These are phyloP conservation scores for Xylariaceae sp. DNA, from an alignment of 2,329 filamentous ascomycete genomes.

Conservation along the genomic window DNA sequence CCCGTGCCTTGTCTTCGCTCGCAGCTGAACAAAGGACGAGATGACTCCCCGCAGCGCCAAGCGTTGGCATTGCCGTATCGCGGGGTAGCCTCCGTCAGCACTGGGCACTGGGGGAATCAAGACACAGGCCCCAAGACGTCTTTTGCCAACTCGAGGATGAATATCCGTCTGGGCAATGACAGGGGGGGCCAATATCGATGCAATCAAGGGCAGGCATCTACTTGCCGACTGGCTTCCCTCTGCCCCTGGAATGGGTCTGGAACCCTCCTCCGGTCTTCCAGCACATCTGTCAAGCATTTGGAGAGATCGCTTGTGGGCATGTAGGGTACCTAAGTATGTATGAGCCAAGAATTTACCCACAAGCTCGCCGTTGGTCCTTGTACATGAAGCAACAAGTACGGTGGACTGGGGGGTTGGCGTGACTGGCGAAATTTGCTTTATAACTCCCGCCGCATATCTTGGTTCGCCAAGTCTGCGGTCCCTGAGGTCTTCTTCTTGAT, in stretches of 20 bases:
- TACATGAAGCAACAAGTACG: too few relatives aligned
- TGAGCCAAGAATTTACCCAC: too few relatives aligned
- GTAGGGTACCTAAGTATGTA: not conserved
- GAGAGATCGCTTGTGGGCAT: too few relatives aligned
- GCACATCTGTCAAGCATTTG: too few relatives aligned
- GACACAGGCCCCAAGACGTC: slow-evolving; percentile 3
- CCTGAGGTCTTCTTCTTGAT: not conserved
- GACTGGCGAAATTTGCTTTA: too few relatives aligned
- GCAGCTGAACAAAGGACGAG: not conserved
- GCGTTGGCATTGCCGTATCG: slow-evolving; percentile 15
- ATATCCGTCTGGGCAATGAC: slow-evolving; percentile 21
- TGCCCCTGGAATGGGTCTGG: slow-evolving; percentile 2
- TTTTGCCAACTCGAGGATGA: slow-evolving; percentile 19
- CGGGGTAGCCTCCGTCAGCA: slow-evolving; percentile 13
- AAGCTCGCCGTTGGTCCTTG: too few relatives aligned
- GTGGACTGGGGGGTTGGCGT: too few relatives aligned
- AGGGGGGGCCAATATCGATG: slow-evolving; percentile 12
- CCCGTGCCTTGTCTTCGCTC: too few relatives aligned
- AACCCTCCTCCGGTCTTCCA: slow-evolving; percentile 1
- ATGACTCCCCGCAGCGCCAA: slow-evolving; percentile 13
- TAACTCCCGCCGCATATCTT: slow-evolving; percentile 3
- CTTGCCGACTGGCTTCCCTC: slow-evolving; percentile 17
- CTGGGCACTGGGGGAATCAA: not conserved
- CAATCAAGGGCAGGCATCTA: slow-evolving; percentile 18
- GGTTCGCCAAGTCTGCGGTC: not conserved